Percentiles rank a stretch among this genome's conserved stretches.
Conservation (phyloP, 225 moss, liverwort and hornwort species). For the Neckera pumila region DNA sequence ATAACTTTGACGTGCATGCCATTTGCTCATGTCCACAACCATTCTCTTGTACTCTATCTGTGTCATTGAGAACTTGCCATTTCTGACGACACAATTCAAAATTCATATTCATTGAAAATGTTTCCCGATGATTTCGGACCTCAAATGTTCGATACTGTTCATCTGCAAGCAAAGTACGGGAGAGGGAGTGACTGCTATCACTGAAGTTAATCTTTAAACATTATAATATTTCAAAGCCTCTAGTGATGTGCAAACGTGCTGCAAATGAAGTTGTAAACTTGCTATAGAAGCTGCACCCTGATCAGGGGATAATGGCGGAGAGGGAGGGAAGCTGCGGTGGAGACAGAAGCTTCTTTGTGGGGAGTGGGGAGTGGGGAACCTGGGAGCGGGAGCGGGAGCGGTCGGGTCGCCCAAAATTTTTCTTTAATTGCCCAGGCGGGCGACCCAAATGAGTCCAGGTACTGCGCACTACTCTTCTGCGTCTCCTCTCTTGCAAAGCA, state of each 20-base stretch:
- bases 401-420: no score
- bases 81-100: not conserved
- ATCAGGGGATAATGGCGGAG: not conserved
- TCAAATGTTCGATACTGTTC: not conserved
- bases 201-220: not conserved
- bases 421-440: no score
- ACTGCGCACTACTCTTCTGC: no score
- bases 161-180: not conserved
- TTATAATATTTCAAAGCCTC: not conserved
- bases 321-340: not conserved
- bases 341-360: not conserved
- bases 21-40: not conserved
- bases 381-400: not conserved
- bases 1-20: not conserved
- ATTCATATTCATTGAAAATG: not conserved
- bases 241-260: not conserved
- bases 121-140: not conserved
- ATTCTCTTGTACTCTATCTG: not conserved
- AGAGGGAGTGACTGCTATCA: not conserved
- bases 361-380: not conserved
- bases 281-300: not conserved
- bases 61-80: not conserved
- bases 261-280: not conserved
- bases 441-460: no score
- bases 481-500: no score